Evolutionary conservation across 331 rosid genomes (phyloP).

Genomic region (Spiraea crenata): DNA sequence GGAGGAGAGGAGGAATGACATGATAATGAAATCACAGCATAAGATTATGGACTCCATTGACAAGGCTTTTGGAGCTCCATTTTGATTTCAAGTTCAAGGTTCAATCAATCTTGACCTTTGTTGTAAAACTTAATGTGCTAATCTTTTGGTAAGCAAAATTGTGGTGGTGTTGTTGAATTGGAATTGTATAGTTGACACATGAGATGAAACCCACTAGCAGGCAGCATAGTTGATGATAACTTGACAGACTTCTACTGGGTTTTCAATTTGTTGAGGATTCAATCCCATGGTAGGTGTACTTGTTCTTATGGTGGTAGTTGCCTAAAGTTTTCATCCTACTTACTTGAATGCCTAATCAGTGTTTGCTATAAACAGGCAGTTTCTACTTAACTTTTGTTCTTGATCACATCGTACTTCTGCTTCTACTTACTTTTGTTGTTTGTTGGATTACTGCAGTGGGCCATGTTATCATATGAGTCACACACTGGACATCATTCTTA

Average conservation of each 20-base stretch:
- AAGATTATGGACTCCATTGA: constrained; percentile 73
- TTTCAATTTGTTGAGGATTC: constrained; percentile 5
- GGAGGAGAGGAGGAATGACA: constrained; percentile 67
- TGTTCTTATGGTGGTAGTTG: not conserved
- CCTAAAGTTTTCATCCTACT: not conserved
- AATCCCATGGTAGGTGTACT: not conserved
- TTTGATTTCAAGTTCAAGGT: not conserved
- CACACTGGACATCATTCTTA: no score
- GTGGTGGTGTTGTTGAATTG: not conserved
- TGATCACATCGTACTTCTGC: not conserved
- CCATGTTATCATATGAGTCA: no score
- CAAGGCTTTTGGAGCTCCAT: constrained; percentile 49
- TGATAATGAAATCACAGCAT: constrained; percentile 64
- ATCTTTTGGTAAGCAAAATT: not conserved
- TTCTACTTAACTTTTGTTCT: no score
- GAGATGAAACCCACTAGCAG: not conserved
- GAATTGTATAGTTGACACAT: constrained; percentile 5
- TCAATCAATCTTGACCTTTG: not conserved
- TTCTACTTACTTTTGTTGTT: no score
- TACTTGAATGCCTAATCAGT: no score
- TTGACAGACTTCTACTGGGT: not conserved
- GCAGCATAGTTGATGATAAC: no score
- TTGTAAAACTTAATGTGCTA: not conserved
- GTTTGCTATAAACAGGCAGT: no score
- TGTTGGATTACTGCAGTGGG: no score